Percentiles rank a stretch among this genome's conserved stretches.
Conservation (phyloP, 305 asterid genomes). For the Salvia sclarea region DNA sequence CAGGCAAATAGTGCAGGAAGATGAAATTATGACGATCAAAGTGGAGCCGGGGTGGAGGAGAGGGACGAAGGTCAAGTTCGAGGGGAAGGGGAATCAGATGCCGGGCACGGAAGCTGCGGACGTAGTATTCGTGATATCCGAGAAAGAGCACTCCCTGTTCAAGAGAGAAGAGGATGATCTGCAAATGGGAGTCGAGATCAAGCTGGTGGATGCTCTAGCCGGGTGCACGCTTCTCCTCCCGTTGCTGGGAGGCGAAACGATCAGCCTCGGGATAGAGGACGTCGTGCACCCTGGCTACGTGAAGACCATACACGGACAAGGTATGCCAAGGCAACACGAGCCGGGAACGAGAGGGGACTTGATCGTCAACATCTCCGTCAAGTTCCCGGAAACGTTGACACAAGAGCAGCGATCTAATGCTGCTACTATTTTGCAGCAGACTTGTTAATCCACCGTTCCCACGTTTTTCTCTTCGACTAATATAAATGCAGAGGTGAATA, state of each 20-base stretch:
- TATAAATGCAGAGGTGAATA: not conserved
- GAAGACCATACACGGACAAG: conserved; percentile 56
- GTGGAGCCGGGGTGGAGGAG: conserved; percentile 78
- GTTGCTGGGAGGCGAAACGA: conserved; percentile 50
- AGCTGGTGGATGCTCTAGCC: conserved; percentile 63
- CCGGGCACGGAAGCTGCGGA: conserved; percentile 53
- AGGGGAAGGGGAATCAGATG: conserved; percentile 63
- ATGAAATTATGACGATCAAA: conserved; percentile 58
- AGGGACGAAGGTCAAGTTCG: conserved; percentile 71
- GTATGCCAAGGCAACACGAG: conserved; percentile 66
- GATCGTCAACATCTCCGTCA: conserved; percentile 47
- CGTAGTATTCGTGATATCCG: conserved; percentile 51
- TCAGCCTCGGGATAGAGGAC: conserved; percentile 51
- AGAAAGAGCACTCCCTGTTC: conserved; percentile 53
- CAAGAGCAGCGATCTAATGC: conserved; percentile 52
- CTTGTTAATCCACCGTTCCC: conserved; percentile 30
- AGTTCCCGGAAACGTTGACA: conserved; percentile 64
- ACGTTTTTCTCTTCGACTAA: not conserved
- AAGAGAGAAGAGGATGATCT: conserved; percentile 64
- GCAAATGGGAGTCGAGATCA: conserved; percentile 49
- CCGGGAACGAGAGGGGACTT: conserved; percentile 65
- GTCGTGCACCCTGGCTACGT: conserved; percentile 61
- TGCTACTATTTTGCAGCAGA: conserved; percentile 45
- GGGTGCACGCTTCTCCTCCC: conserved; percentile 61
- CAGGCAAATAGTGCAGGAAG: conserved; percentile 57